Conservation (phyloP, 2,329 filamentous ascomycete genomes). For the Capronia epimyces region DNA sequence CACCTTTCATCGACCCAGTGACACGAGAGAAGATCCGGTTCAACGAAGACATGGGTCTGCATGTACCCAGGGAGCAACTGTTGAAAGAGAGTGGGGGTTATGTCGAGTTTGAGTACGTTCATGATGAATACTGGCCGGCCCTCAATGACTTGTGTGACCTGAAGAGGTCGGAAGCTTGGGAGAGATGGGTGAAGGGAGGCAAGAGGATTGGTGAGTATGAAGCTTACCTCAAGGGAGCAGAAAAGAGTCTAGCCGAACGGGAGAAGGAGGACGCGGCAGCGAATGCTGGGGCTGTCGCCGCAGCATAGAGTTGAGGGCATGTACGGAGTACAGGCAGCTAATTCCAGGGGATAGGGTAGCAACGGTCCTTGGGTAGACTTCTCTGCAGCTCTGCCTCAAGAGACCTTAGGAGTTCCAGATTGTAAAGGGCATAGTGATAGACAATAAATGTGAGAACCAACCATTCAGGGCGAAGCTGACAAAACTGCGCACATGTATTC, state of each 20-base stretch:
- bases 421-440: no score
- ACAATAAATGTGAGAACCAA: no score
- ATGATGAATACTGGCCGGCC: conserved; percentile 81
- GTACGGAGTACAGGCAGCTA: no score
- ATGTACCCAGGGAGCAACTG: conserved; percentile 76
- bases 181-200: conserved; percentile 74
- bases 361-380: no score
- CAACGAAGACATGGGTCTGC: conserved; percentile 81
- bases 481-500: no score
- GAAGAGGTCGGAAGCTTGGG: conserved; percentile 56
- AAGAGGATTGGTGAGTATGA: conserved; percentile 81
- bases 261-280: conserved; percentile 20
- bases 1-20: conserved; percentile 89
- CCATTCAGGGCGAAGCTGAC: no score
- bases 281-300: neutral
- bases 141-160: conserved; percentile 65
- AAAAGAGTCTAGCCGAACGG: conserved; percentile 35
- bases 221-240: conserved; percentile 73
- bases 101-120: conserved; percentile 87
- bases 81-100: conserved; percentile 73
- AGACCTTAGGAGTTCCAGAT: no score
- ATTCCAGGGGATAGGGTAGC: no score
- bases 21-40: conserved; percentile 95
- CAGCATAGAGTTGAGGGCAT: neutral
- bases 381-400: no score